Conservation (phyloP, 331 rosid genomes). For the Arachis monticola region DNA sequence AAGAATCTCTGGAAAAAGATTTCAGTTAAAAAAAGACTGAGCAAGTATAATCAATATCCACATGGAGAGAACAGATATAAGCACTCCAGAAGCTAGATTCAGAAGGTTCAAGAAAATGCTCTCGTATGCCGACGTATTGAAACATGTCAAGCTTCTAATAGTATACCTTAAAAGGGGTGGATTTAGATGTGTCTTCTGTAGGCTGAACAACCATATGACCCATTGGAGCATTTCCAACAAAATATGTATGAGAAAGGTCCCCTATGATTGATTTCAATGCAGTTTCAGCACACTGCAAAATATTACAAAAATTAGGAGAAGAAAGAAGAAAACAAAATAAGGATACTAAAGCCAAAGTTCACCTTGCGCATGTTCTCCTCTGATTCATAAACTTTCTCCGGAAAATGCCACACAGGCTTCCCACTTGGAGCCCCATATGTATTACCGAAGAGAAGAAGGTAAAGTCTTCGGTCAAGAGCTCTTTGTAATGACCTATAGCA, state of each 20-base stretch:
- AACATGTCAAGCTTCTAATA: constrained; percentile 19
- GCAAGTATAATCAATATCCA: constrained; percentile 29
- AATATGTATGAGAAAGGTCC: constrained; percentile 80
- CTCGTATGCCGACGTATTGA: not conserved
- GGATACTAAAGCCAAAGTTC: constrained; percentile 28
- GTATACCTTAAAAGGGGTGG: constrained; percentile 66
- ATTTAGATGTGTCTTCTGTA: constrained; percentile 47
- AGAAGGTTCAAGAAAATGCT: constrained; percentile 15
- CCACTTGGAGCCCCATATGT: constrained; percentile 61
- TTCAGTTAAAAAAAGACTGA: constrained; percentile 30
- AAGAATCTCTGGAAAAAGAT: constrained; percentile 67
- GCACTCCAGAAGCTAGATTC: constrained; percentile 15
- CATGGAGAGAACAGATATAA: constrained; percentile 5
- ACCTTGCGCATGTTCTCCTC: constrained; percentile 85
- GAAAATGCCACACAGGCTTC: constrained; percentile 86
- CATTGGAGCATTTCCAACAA: constrained; percentile 96
- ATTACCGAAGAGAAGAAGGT: constrained; percentile 73
- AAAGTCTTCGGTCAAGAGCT: constrained; percentile 94
- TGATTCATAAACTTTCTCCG: constrained; percentile 78
- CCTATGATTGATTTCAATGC: constrained; percentile 81
- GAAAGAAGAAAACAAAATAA: constrained; percentile 17
- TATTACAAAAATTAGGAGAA: not conserved
- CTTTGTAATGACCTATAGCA: constrained; percentile 80
- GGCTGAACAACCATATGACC: constrained; percentile 67
- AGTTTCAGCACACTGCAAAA: constrained; percentile 85